A percentile compares a stretch with the other conserved stretches of the same genome.
phyloP scores from a whole-genome alignment of 2,329 filamentous ascomycete species.

The Ceratocystiopsis brevicomis region DNA sequence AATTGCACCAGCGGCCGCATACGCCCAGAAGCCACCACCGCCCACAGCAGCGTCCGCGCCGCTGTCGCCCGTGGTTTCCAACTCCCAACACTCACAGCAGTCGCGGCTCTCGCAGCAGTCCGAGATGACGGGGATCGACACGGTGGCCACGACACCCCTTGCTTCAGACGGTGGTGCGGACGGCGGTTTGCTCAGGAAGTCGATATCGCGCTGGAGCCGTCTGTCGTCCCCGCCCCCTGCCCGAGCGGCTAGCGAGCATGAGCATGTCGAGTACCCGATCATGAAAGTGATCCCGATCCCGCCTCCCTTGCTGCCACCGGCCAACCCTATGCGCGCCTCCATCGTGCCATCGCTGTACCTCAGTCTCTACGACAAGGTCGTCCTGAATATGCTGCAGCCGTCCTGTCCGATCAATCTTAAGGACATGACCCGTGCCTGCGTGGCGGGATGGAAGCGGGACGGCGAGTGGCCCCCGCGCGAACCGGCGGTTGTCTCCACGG shows the following conservation, averaged over 20 bases:
- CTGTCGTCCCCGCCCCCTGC: not conserved
- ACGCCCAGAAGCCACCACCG: too few relatives aligned
- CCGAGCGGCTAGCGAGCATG: not conserved
- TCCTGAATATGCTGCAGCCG: slow-evolving; percentile 61
- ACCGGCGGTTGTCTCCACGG: not conserved
- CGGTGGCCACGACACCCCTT: slow-evolving; percentile 22
- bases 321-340: slow-evolving; percentile 57
- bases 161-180: slow-evolving; percentile 17
- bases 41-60: slow-evolving; percentile 1
- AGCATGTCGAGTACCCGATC: slow-evolving; percentile 25
- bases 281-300: slow-evolving; percentile 52
- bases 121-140: slow-evolving; percentile 11
- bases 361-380: slow-evolving; percentile 77
- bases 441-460: slow-evolving; percentile 80
- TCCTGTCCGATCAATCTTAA: slow-evolving; percentile 73
- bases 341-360: slow-evolving; percentile 58
- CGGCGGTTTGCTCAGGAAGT: slow-evolving; percentile 1
- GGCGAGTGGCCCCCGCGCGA: slow-evolving; percentile 73
- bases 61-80: slow-evolving; percentile 13
- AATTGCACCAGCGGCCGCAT: not conserved
- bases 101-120: slow-evolving; percentile 8
- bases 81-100: slow-evolving; percentile 11
- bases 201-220: not conserved
- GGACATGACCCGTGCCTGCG: slow-evolving; percentile 63
- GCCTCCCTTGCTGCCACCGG: slow-evolving; percentile 50